Percentiles rank a stretch among this genome's conserved stretches.
Evolutionary conservation across 2,329 filamentous ascomycete species (phyloP).

Genomic region (Tolypocladium tropicale): DNA sequence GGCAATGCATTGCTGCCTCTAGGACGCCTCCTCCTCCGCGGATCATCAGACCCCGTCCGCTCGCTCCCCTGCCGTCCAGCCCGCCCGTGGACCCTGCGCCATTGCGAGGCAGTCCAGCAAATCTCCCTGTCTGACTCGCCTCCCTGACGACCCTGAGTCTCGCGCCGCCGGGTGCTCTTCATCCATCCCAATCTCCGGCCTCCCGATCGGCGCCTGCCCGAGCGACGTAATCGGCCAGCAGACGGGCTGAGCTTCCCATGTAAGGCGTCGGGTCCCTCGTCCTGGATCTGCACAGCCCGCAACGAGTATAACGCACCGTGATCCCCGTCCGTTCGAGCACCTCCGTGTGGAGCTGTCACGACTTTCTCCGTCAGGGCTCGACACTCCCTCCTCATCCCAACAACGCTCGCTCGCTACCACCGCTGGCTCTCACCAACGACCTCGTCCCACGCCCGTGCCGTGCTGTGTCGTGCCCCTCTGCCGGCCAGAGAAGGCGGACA

Average conservation of each 20-base stretch:
- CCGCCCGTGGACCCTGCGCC: background rate
- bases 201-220: background rate
- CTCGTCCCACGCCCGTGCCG: background rate
- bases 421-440: background rate
- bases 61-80: background rate
- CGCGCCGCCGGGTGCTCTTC: background rate
- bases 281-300: background rate
- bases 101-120: background rate
- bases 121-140: conserved; percentile 8
- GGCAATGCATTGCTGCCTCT: background rate
- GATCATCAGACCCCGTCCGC: background rate
- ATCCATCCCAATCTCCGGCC: conserved; percentile 2
- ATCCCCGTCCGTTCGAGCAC: background rate
- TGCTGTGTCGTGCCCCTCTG: conserved; percentile 9
- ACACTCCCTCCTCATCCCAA: background rate
- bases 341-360: background rate
- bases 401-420: background rate
- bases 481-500: conserved; percentile 15
- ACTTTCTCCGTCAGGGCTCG: background rate
- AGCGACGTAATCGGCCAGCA: conserved; percentile 1
- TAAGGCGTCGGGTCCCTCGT: background rate
- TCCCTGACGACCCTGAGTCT: conserved; percentile 1
- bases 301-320: too few relatives aligned
- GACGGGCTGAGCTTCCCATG: background rate
- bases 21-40: background rate